Base-by-base conservation (phyloP, 176 grass and related monocot species). In the Rhynchospora breviuscula region DNA sequence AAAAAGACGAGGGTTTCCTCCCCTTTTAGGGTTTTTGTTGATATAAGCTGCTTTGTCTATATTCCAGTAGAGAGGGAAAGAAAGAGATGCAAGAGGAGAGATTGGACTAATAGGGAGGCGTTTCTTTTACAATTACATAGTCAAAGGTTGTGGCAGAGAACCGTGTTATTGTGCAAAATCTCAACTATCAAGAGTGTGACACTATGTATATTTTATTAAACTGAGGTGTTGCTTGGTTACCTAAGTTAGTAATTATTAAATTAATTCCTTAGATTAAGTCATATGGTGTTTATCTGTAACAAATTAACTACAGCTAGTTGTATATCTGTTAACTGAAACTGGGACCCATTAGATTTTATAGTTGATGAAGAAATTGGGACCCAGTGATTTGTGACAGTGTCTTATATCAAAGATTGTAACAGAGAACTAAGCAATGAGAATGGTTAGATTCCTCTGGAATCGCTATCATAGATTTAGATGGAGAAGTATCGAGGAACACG, bases 171-270 rank as follows among this genome's bases (percentile, higher is more conserved):
- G 54, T 59, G 76, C 76, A 46, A 65, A 81, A 81, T 67, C 78
- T 80, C 80, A 82, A 67, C 79, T 82, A 60, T 82, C 22, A 31
- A 67, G 60, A 63, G 63, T 25, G 48, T 54, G 51, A 78, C 73
- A 10, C 7, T 33, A 57, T 57, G 22, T 18, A 57, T 78, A 56
- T 78, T 78, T 18, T 57, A 78, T 78, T 78, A 8, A 29, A 56
- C 6, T 56, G 10, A 29, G 73, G 23, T 29, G 11, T 77, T 77
- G 49, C 73, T 56, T 77, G 73, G 48, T 77, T 77, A 77, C 73
- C 73, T 56, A 77, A 77, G 12, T 23, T 75, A 21, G 51, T 23
- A 75, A 75, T 53, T 53, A 53, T 7, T 72, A 22, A 19, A 47
- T 53, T 53, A 75, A 52, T 52, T 12, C 46, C 3, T 71, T 43